Base-by-base conservation (phyloP, 805 yeast genomes). In the Myxozyma nipponensis region DNA sequence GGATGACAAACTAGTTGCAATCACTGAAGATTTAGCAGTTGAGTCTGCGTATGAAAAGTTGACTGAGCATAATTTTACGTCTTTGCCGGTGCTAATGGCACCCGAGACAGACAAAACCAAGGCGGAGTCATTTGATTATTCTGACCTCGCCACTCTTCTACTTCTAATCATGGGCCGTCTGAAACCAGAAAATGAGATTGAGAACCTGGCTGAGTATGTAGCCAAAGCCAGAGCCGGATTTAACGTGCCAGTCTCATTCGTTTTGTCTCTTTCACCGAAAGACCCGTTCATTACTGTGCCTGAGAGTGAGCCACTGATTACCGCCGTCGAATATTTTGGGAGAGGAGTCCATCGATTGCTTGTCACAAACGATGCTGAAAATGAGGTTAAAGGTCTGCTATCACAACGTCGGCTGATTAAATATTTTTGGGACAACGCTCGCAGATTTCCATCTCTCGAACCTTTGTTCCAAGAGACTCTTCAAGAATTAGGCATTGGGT, bases 341-440 rank as follows among this genome's bases (percentile, higher is more conserved):
- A 79, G 86, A 36, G 98, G 98, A 19, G 96, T 90, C 2, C 98
- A 93, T 70, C 77, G 98, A 64, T 80, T 91, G 19, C 96, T 97
- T 9, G 86, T 90, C 49, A 76, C 84, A 21, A 67, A 70, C 17
- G 75, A 72, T 42, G 68, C 72, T 43, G 73, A 77, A 22, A 26
- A 25, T 4, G 56, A 52, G 32, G 81, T 90, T 44, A 80, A 84
- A 2, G 98, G 98, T 50, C 80, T 91, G 10, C 73, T 93, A 41
- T 87, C 96, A 0, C 98, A 91, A 71, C 82, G 98, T 66, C 79
- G 98, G 62, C 72, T 88, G 60, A 78, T 91, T 47, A 80, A 79
- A 61, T 91, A 79, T 66, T 71, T 91, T 48, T 91, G 98, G 97
- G 95, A 87, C 52, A 87, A 93, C 66, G 95, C 95, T 26, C 77